Evolutionary conservation across 2,329 filamentous ascomycete species (phyloP), one percentile per base, ranked within the genome.

Genomic region (Penicillium concentricum): DNA sequence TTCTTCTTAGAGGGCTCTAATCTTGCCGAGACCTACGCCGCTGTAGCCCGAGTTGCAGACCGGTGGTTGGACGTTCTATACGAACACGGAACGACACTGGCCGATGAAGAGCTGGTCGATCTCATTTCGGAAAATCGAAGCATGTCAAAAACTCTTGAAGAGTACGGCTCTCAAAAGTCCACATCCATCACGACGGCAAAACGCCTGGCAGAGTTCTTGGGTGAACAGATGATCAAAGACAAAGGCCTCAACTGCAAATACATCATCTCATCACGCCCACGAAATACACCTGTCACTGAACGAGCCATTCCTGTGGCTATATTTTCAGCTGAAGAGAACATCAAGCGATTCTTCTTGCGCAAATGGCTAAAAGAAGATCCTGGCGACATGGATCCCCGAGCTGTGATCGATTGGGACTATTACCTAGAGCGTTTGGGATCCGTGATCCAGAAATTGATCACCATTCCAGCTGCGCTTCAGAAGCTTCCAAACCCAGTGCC

Each of bases 171-270:
- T 8, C 95, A 99, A 68, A 99, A 99, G 72, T 97, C 93, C 0
- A 99, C 94, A 1, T 96, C 94, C n/a, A 99, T 99, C 72, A 99
- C 94, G 2, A 99, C 94, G 0, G 94, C 94, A 12, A 94, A 89
- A 68, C 91, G 94, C 61, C 78, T 99, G 41, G 94, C 94, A 35
- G 94, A 99, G 69, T 99, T 99, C 71, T 72, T 99, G 60, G 94
- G 94, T 35, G 93, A 97, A 72, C 92, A 96, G 71, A 99, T 99
- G 95, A 87, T 97, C 68, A 99, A 99, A 71, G 95, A 99, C 76
- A 99, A 97, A 75, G 94, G 94, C 4, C 76, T 99, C 66, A 99
- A 99, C 79, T 99, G 94, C 87, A 97, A 97, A 76, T 99, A 97
- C 75, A 97, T 99, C 72, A 97, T 99, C 69, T 96, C 92, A 50